Base-by-base conservation (phyloP, 345 rosid genomes). In the Physaria fendleri region DNA sequence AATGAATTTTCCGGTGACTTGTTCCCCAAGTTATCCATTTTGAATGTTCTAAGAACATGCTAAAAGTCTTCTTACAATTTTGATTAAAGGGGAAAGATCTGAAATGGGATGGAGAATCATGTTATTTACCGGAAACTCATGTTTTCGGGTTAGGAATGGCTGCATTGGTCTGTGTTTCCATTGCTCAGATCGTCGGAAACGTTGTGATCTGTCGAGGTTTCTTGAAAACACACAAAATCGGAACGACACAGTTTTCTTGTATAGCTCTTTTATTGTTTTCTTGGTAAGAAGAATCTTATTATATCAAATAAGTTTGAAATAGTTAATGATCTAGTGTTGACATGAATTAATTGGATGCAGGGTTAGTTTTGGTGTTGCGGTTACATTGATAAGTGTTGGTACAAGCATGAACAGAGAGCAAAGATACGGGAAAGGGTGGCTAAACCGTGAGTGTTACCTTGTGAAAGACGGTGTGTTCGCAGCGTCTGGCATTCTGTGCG, bases 391-490 rank as follows among this genome's bases (percentile, higher is more conserved):
- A 40, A 38, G 80, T 9, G 64, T 66, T 17, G 82, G 86, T 24
- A 78, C 78, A 10, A 91, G 85, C 56, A 87, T 91, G 92, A 85
- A 81, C 83, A 71, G 62, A 41, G 72, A 53, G 54, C 98, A 91
- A 61, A 34, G 20, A 7, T 91, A 87, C 43, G 91, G 92, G 0
- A 47, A 67, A 50, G 96, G 95, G 8, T 87, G 98, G 98, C 37
- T 87, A 48, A 75, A 91, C 14, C 73, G 77, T 6, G 80, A 85
- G 17, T 91, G 98, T 71, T 91, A 85, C 59, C 15, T 78, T 2
- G 92, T 83, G 20, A 87, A 68, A 32, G 74, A 72, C 14, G 91
- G 94, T 2, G 77, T 87, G 34, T 91, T 64, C 17, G 20, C 73
- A 25, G 76, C 71, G 16, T 79, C 95, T 0, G 87, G 84, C 2